Base-by-base conservation (phyloP, 768 basidiomycete species). In the Mycena chlorophos region DNA sequence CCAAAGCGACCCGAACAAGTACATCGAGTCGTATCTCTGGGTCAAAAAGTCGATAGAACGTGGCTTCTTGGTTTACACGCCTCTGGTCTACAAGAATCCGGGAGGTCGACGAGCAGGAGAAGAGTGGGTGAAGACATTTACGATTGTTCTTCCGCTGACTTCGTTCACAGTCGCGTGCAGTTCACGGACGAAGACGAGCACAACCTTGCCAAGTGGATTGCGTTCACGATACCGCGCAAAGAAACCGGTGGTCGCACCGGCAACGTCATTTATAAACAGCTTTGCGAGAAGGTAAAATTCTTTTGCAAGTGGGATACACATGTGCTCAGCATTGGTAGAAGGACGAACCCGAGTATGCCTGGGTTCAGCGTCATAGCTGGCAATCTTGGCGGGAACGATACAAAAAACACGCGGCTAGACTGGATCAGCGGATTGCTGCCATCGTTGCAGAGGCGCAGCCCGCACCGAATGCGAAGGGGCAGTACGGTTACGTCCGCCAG, bases 361-460 rank as follows among this genome's bases (percentile, higher is more conserved):
- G 90, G 90, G 91, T 91, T 19, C 78, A 75, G 23, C 84, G 89
- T 16, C 90, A 93, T 66, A 91, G 89, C 2, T 93, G 90, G 90
- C 89, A 91, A 61, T 93, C 90, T 16, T 93, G 90, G 90, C 82
- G 91, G 25, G 90, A 93, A 65, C 78, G 91, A 26, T 93, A 93
- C 74, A 91, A 92, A 75, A 92, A 92, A 70, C 87, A 93, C 57
- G 74, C 88, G 0, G 66, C 72, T 5, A 83, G 89, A 10, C 77
- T 92, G 31, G 89, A 92, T 64, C 65, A 65, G 12, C 70, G 81
- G 51, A 91, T 93, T 50, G 69, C 82, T 1, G 73, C 73, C 4
- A 84, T 91, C 13, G 88, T 92, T 1, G 84, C 83, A 25, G 78
- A 85, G 66, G 88, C 83, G 66, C 87, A 85, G 62, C 86, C 88